These are phyloP conservation scores for Pachyrhizus erosus DNA, from an alignment of 306 rosid species.

Conservation along the genomic window DNA sequence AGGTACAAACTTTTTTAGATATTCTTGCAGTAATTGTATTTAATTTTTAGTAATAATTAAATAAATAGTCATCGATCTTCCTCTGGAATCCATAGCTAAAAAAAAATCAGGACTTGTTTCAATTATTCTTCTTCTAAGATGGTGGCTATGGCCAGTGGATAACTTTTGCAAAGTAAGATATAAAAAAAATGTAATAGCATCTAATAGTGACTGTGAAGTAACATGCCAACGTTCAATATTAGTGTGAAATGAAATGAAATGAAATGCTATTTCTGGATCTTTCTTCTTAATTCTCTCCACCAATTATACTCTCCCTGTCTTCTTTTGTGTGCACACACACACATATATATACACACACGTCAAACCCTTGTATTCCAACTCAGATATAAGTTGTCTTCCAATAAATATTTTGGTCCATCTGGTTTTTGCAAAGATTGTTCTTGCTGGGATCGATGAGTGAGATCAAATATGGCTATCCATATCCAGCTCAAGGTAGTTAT, in stretches of 20 bases:
- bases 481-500: conserved; percentile 76
- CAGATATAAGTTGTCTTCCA: conserved; percentile 30
- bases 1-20: neutral
- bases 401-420: conserved; percentile 7
- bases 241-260: conserved; percentile 36
- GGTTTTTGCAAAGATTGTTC: conserved; percentile 25
- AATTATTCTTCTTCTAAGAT: conserved; percentile 19
- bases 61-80: neutral
- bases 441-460: conserved; percentile 61
- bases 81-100: conserved; percentile 31
- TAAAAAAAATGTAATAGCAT: conserved; percentile 21
- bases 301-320: conserved; percentile 38
- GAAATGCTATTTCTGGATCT: conserved; percentile 40
- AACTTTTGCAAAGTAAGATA: conserved; percentile 37
- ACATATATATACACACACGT: neutral
- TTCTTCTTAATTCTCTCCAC: conserved; percentile 50
- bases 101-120: neutral
- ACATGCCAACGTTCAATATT: conserved; percentile 39
- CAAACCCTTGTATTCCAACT: conserved; percentile 30
- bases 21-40: conserved; percentile 16
- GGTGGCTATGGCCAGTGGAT: conserved; percentile 21
- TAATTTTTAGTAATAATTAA: no score
- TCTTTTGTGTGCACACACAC: neutral
- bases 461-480: conserved; percentile 72
- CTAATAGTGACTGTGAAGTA: conserved; percentile 34